Evolutionary conservation across 805 yeast species (phyloP).

Genomic region (Komagataella pseudopastoris): DNA sequence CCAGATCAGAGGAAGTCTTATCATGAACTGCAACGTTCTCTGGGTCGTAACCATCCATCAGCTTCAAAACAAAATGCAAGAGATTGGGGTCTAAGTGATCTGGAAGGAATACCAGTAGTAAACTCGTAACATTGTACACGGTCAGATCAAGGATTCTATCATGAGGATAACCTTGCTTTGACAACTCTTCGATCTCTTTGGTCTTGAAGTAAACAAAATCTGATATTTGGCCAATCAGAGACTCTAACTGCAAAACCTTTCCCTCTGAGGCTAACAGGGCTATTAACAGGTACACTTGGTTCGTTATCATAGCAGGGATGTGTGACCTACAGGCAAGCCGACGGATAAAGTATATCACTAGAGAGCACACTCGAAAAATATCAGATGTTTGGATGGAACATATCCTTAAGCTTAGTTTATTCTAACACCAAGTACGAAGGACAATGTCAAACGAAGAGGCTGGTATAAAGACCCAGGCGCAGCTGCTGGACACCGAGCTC

Average conservation of each 20-base stretch:
- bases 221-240: neutral
- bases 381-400: neutral
- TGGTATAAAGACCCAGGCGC: neutral
- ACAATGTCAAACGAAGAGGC: conserved; percentile 6
- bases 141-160: neutral
- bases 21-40: neutral
- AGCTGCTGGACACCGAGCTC: neutral
- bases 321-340: neutral
- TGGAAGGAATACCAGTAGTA: conserved; percentile 2
- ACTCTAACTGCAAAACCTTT: neutral
- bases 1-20: neutral
- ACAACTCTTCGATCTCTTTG: neutral
- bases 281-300: neutral
- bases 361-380: neutral
- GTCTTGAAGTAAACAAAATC: neutral
- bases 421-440: conserved; percentile 4
- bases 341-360: neutral
- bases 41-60: neutral
- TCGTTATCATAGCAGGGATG: neutral
- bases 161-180: neutral
- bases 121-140: conserved; percentile 1
- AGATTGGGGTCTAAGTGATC: neutral
- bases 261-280: conserved; percentile 1
- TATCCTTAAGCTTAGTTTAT: neutral
- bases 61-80: neutral